A percentile compares a stretch with the other conserved stretches of the same genome.
phyloP scores from a whole-genome alignment of 139 green algal species.

The Penium margaritaceum region DNA sequence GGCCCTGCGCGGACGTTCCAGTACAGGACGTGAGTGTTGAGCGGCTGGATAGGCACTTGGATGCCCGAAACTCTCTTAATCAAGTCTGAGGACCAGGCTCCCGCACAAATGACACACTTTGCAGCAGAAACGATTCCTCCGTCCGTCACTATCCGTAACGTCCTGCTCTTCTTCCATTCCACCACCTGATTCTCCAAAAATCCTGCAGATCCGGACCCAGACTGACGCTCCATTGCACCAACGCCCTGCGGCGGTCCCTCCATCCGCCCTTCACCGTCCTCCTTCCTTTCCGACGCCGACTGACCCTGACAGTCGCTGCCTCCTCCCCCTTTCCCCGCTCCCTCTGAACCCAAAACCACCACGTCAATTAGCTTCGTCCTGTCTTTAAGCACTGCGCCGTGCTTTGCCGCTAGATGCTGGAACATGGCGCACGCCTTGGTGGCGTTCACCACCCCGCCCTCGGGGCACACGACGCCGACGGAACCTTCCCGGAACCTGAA shows the following conservation, averaged over 20 bases:
- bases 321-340: neutral
- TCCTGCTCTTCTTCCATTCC: neutral
- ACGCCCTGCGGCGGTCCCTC: neutral
- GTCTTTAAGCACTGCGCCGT: conserved; percentile 26
- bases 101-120: neutral
- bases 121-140: neutral
- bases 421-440: conserved; percentile 38
- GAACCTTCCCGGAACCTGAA: conserved; percentile 21
- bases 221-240: neutral
- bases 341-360: too few species aligned
- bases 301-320: neutral
- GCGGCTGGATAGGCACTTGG: too few species aligned
- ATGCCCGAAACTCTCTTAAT: too few species aligned
- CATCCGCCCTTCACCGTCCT: neutral
- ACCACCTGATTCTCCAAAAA: conserved; percentile 13
- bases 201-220: neutral
- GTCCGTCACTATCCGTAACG: conserved; percentile 1
- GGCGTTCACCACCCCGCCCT: conserved; percentile 31
- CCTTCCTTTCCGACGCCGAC: neutral
- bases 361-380: conserved; percentile 5
- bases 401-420: conserved; percentile 28
- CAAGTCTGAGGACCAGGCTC: too few species aligned
- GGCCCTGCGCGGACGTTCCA: too few species aligned
- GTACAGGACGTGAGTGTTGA: too few species aligned
- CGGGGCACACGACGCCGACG: conserved; percentile 27